A percentile compares a stretch with the other conserved stretches of the same genome.
Conservation (phyloP, 352 stramenopile species). For the Globisporangium viniferum region DNA sequence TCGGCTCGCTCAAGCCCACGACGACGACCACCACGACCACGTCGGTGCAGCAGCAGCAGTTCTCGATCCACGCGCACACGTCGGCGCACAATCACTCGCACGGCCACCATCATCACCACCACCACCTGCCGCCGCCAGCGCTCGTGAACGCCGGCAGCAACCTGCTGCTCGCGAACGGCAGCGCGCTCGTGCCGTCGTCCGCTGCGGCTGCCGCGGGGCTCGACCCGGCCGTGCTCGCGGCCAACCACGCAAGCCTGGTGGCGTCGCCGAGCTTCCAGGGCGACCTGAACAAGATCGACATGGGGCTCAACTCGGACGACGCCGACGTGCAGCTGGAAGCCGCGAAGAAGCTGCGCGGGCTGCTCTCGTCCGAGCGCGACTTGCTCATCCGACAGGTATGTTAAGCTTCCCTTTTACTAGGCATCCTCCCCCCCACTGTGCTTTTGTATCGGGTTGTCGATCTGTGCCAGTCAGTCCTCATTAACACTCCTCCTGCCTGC, state of each 20-base stretch:
- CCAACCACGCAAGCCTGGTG: constrained; percentile 24
- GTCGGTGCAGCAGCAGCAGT: constrained; percentile 39
- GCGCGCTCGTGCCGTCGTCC: constrained; percentile 22
- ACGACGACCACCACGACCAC: constrained; percentile 24
- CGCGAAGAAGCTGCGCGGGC: constrained; percentile 83
- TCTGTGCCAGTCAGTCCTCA: neutral
- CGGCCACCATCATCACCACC: constrained; percentile 45
- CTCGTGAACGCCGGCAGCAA: constrained; percentile 8
- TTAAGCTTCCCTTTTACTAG: neutral
- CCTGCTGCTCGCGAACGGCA: constrained; percentile 41
- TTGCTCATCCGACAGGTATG: constrained; percentile 81
- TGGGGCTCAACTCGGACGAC: constrained; percentile 78
- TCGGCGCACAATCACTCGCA: constrained; percentile 26
- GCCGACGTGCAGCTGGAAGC: constrained; percentile 80
- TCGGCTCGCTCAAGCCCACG: constrained; percentile 26
- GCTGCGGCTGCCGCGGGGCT: constrained; percentile 6
- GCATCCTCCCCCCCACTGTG: neutral
- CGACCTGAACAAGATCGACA: constrained; percentile 80
- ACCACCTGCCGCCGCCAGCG: constrained; percentile 33
- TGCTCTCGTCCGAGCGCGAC: constrained; percentile 82
- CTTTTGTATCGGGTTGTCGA: neutral
- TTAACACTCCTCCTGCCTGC: constrained; percentile 9
- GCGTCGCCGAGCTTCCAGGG: constrained; percentile 68
- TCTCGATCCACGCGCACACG: constrained; percentile 30
- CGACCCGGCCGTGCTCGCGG: constrained; percentile 26